Conservation (phyloP, 495 filamentous ascomycete genomes). For the Chaetomium fimeti region DNA sequence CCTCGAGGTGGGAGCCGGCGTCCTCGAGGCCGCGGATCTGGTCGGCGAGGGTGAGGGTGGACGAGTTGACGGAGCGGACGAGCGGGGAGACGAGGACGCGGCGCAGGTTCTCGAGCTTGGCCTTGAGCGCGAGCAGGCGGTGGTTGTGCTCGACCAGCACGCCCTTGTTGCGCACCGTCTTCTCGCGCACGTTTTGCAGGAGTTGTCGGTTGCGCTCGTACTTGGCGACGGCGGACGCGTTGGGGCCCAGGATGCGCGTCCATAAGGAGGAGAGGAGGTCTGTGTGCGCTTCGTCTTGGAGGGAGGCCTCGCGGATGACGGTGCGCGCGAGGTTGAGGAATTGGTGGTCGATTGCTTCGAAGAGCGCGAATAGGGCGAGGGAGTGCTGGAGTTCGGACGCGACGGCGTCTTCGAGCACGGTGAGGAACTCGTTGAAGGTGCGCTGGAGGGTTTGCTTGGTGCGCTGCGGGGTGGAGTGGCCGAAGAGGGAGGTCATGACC, state of each 20-base stretch:
- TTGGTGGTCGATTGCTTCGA: conserved; percentile 82
- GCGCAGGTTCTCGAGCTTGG: conserved; percentile 73
- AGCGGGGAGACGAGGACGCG: conserved; percentile 78
- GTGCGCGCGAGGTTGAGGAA: conserved; percentile 83
- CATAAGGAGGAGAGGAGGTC: conserved; percentile 82
- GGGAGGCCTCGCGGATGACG: conserved; percentile 77
- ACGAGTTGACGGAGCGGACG: conserved; percentile 64
- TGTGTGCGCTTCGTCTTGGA: conserved; percentile 72
- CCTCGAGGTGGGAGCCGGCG: conserved; percentile 70
- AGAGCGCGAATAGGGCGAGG: conserved; percentile 73
- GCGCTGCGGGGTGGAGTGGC: conserved; percentile 72
- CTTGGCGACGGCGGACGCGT: conserved; percentile 69
- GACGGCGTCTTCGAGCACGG: conserved; percentile 85
- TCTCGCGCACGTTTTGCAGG: conserved; percentile 71
- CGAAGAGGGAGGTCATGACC: conserved; percentile 68
- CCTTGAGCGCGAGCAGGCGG: conserved; percentile 72
- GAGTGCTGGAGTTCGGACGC: conserved; percentile 75
- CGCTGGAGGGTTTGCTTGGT: conserved; percentile 77
- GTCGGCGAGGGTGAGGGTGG: conserved; percentile 70
- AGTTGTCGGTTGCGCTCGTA: conserved; percentile 81
- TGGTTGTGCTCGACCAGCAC: conserved; percentile 80
- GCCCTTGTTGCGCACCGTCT: conserved; percentile 81
- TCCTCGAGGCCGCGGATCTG: conserved; percentile 80
- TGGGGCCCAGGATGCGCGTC: conserved; percentile 75
- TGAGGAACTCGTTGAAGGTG: conserved; percentile 83